Evolutionary conservation across 148 eudicot genomes (phyloP).

Genomic region (Spergularia bocconei): DNA sequence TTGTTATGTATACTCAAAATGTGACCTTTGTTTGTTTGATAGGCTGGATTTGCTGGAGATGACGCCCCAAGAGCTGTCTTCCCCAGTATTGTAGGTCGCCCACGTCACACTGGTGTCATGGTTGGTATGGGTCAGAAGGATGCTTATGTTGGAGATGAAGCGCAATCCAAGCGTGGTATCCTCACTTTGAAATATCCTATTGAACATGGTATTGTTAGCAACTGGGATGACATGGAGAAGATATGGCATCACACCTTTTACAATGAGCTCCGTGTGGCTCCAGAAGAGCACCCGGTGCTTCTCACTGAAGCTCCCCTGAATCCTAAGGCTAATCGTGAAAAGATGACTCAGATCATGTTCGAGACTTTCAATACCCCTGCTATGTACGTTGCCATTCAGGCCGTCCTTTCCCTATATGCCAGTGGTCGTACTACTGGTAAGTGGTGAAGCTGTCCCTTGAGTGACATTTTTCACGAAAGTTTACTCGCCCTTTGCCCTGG

Average conservation of each 20-base stretch:
- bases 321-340: slow-evolving; percentile 94
- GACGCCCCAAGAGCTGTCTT: slow-evolving; percentile 89
- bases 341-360: slow-evolving; percentile 91
- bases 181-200: slow-evolving; percentile 78
- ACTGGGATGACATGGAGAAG: slow-evolving; percentile 96
- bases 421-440: slow-evolving; percentile 91
- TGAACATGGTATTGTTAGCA: slow-evolving; percentile 91
- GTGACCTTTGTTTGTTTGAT: slow-evolving; percentile 13
- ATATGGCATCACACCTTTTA: slow-evolving; percentile 93
- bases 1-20: neutral
- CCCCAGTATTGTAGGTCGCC: slow-evolving; percentile 91
- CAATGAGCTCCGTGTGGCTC: slow-evolving; percentile 88
- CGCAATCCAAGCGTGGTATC: slow-evolving; percentile 91
- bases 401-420: slow-evolving; percentile 77
- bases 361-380: slow-evolving; percentile 85
- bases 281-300: slow-evolving; percentile 88
- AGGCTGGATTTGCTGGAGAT: slow-evolving; percentile 98
- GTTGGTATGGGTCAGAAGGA: slow-evolving; percentile 94
- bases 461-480: no score
- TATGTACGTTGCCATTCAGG: slow-evolving; percentile 82
- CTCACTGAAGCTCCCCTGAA: slow-evolving; percentile 86
- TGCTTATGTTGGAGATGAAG: slow-evolving; percentile 87
- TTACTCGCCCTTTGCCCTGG: neutral
- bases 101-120: slow-evolving; percentile 92
- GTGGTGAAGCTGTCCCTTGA: slow-evolving; percentile 11